These are phyloP conservation scores for Colletotrichum phormii DNA, from an alignment of 2,329 filamentous ascomycete species.

Conservation along the genomic window DNA sequence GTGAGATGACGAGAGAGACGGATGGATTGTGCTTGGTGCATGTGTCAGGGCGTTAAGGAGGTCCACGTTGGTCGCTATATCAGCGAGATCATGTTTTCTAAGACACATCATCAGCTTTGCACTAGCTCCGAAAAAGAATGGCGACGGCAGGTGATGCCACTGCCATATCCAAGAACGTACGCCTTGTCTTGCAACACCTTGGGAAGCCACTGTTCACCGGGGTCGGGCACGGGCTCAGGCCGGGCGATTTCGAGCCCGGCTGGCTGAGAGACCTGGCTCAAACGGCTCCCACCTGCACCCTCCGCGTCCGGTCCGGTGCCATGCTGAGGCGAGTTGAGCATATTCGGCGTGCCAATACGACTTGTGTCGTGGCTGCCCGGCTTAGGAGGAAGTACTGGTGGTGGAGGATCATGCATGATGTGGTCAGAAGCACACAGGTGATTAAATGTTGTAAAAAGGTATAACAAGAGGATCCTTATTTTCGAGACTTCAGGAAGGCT, in stretches of 20 bases:
- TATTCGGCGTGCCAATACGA: slow-evolving; percentile 72
- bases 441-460: background rate
- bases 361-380: slow-evolving; percentile 76
- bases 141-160: slow-evolving; percentile 26
- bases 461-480: background rate
- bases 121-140: background rate
- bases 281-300: slow-evolving; percentile 30
- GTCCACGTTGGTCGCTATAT: slow-evolving; percentile 71
- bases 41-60: slow-evolving; percentile 82
- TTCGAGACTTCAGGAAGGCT: background rate
- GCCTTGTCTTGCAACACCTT: slow-evolving; percentile 82
- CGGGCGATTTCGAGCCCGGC: slow-evolving; percentile 30
- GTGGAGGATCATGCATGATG: slow-evolving; percentile 47
- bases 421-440: background rate
- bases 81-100: slow-evolving; percentile 83
- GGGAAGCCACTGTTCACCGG: slow-evolving; percentile 83
- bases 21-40: slow-evolving; percentile 74
- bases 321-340: slow-evolving; percentile 52
- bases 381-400: slow-evolving; percentile 79
- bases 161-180: slow-evolving; percentile 61
- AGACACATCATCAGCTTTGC: slow-evolving; percentile 31
- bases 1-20: slow-evolving; percentile 75
- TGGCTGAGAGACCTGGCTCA: background rate
- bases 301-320: slow-evolving; percentile 31
- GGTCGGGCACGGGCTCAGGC: slow-evolving; percentile 61